These are phyloP conservation scores for Monosporascus sp. DNA, from an alignment of 2,329 filamentous ascomycete genomes.

Conservation along the genomic window DNA sequence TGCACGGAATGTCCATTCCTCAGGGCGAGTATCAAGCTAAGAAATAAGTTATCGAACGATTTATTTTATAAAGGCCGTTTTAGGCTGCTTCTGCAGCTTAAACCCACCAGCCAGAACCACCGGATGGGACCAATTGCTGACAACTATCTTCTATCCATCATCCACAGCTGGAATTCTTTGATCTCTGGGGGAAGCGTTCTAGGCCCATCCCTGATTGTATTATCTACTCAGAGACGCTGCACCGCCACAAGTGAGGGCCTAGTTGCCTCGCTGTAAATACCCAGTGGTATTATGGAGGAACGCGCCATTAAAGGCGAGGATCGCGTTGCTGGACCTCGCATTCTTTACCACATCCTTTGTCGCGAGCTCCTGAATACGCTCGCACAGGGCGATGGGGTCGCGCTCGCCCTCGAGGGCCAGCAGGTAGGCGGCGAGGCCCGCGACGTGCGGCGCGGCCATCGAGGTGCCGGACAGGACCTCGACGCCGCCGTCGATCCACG, in stretches of 20 bases:
- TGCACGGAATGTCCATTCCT: constrained; percentile 55
- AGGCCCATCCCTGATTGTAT: no score
- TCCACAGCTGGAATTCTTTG: no score
- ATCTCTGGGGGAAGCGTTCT: no score
- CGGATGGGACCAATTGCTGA: no score
- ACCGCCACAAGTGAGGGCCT: neutral
- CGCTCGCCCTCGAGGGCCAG: constrained; percentile 41
- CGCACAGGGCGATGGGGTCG: constrained; percentile 17
- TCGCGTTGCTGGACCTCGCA: constrained; percentile 17
- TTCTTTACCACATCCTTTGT: constrained; percentile 13
- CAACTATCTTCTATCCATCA: no score
- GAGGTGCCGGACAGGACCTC: constrained; percentile 41
- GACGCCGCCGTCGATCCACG: constrained; percentile 33
- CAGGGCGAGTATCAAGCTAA: constrained; percentile 19
- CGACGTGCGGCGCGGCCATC: constrained; percentile 38
- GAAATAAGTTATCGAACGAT: neutral
- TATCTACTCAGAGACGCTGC: neutral
- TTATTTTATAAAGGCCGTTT: neutral
- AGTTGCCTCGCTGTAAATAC: neutral
- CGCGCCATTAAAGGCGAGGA: constrained; percentile 19
- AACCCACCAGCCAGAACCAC: neutral
- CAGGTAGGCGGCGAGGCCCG: constrained; percentile 39
- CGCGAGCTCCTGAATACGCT: constrained; percentile 19
- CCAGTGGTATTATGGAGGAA: no score
- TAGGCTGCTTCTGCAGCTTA: neutral